Percentiles rank a stretch among this genome's conserved stretches.
These are phyloP conservation scores for Phytophthora pinifolia DNA, from an alignment of 352 stramenopile species.

Conservation along the genomic window DNA sequence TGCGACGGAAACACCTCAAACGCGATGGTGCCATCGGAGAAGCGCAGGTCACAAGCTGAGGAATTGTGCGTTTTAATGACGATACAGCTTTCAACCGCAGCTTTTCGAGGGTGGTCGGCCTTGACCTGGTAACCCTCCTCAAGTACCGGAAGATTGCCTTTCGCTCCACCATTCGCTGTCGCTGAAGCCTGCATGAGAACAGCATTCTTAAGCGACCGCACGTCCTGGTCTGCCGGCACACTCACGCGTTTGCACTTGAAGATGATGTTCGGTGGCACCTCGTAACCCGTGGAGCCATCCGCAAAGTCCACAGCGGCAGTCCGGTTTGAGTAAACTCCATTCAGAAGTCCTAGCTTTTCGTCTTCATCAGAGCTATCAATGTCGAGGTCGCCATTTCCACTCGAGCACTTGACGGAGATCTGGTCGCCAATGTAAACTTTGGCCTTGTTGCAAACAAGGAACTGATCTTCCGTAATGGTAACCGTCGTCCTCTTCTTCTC, in stretches of 20 bases:
- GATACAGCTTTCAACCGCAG: conserved; percentile 62
- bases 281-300: conserved; percentile 73
- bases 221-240: conserved; percentile 48
- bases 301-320: conserved; percentile 76
- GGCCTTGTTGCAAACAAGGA: conserved; percentile 53
- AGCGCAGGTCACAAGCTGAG: conserved; percentile 66
- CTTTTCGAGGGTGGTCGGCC: conserved; percentile 62
- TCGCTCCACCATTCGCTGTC: conserved; percentile 9
- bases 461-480: conserved; percentile 74
- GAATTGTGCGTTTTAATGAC: conserved; percentile 67
- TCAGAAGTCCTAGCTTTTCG: conserved; percentile 70
- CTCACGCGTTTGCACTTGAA: conserved; percentile 50
- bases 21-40: conserved; percentile 75
- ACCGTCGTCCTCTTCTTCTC: conserved; percentile 61
- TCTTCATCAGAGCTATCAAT: conserved; percentile 46
- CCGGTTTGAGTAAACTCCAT: conserved; percentile 77
- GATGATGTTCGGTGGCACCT: conserved; percentile 56
- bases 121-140: conserved; percentile 78
- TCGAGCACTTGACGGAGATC: conserved; percentile 58
- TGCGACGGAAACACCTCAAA: conserved; percentile 79
- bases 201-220: conserved; percentile 74
- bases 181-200: conserved; percentile 65
- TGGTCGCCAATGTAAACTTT: conserved; percentile 82
- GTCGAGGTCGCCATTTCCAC: conserved; percentile 47
- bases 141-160: conserved; percentile 29